phyloP scores from a whole-genome alignment of 768 basidiomycete genomes.

The Panaeolus cyanescens region DNA sequence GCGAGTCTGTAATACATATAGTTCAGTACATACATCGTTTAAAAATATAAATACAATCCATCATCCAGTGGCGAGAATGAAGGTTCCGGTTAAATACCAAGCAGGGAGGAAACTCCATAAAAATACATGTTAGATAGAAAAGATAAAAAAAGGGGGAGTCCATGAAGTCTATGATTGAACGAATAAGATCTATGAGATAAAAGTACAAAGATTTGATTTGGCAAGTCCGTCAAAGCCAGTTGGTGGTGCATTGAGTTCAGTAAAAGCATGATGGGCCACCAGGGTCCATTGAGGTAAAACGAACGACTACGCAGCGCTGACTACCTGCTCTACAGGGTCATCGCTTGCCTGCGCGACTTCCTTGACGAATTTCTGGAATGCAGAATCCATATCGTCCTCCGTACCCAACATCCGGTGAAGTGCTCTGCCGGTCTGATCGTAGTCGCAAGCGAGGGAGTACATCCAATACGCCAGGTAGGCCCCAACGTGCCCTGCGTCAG shows the following conservation, averaged over 20 bases:
- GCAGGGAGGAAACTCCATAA: not conserved
- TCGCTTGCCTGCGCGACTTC: constrained; percentile 14
- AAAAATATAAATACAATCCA: not conserved
- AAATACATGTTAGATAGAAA: constrained; percentile 1
- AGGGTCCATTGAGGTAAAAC: not conserved
- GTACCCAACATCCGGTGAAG: constrained; percentile 33
- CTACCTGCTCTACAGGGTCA: not conserved
- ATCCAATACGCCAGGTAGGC: constrained; percentile 45
- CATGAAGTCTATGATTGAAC: constrained; percentile 5
- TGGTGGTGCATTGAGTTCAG: not conserved
- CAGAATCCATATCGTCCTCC: constrained; percentile 30
- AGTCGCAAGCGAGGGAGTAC: constrained; percentile 44
- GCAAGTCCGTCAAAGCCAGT: not conserved
- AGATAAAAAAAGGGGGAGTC: not conserved
- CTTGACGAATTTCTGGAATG: constrained; percentile 28
- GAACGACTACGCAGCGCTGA: not conserved
- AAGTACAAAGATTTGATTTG: not conserved
- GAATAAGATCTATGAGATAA: constrained; percentile 1
- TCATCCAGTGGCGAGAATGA: not conserved
- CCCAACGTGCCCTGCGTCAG: constrained; percentile 41
- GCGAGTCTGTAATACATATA: constrained; percentile 2
- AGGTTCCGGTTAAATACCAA: not conserved
- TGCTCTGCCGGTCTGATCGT: constrained; percentile 41
- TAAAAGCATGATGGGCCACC: not conserved
- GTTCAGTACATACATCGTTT: not conserved